Percentiles rank a stretch among this genome's conserved stretches.
These are phyloP conservation scores for Conoideocrella luteorostrata DNA, from an alignment of 2,329 filamentous ascomycete species.

Conservation along the genomic window DNA sequence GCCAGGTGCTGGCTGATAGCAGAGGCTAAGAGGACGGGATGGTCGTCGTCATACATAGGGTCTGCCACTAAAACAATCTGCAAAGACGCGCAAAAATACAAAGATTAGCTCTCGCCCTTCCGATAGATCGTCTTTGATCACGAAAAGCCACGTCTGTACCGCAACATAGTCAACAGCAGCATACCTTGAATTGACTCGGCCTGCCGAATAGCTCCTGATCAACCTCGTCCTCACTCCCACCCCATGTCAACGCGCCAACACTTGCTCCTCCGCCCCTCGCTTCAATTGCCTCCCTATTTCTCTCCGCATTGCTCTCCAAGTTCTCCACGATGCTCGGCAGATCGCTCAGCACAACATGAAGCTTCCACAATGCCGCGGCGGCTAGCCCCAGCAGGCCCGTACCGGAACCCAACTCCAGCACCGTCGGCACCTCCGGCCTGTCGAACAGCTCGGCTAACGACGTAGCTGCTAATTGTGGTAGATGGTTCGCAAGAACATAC, in stretches of 20 bases:
- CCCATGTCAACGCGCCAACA: slow-evolving; percentile 71
- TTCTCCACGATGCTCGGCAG: slow-evolving; percentile 79
- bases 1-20: slow-evolving; percentile 65
- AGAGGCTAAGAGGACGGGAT: slow-evolving; percentile 66
- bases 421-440: slow-evolving; percentile 25
- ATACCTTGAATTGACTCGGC: slow-evolving; percentile 46
- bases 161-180: background rate
- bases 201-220: slow-evolving; percentile 38
- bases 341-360: slow-evolving; percentile 70
- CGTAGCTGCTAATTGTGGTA: slow-evolving; percentile 43
- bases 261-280: slow-evolving; percentile 49
- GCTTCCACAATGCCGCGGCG: slow-evolving; percentile 65
- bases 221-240: slow-evolving; percentile 38
- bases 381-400: slow-evolving; percentile 88
- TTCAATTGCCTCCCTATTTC: slow-evolving; percentile 54
- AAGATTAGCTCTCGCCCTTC: too few relatives aligned
- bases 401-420: slow-evolving; percentile 80
- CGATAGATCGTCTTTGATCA: background rate
- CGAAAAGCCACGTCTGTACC: background rate
- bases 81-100: background rate
- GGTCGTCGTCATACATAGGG: slow-evolving; percentile 77
- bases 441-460: slow-evolving; percentile 41
- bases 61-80: slow-evolving; percentile 81
- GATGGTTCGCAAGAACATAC: slow-evolving; percentile 71
- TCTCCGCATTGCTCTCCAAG: slow-evolving; percentile 62